Evolutionary conservation across 768 basidiomycete genomes (phyloP), one percentile per base, ranked within the genome.

Genomic region (Phylloporus sp.): DNA sequence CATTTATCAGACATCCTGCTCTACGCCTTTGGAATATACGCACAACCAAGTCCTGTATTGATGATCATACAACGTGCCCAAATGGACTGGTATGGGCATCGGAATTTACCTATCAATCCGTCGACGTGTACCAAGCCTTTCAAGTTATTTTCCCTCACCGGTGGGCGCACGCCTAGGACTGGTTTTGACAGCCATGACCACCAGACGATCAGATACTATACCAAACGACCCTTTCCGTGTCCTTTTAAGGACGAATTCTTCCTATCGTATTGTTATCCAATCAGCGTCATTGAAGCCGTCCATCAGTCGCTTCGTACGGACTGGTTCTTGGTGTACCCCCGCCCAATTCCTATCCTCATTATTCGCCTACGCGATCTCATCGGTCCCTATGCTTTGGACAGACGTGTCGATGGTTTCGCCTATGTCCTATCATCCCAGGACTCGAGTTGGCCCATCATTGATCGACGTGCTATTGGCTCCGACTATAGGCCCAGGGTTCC

Each of bases 261-360:
- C 10, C 3, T 16, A 12, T 27, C 48, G 9, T 50, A 47, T 15
- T 8, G 3, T 12, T 68, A 54, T 42, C 20, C 59, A 0, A 45
- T 62, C 20, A 22, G 29, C 9, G 12, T 45, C 22, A 40, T 67
- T 15, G n/a, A 49, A 20, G 18, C 15, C 16, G 23, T 67, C 11
- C 65, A 53, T 23, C 11, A 11, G 1, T 49, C 47, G 5, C 47
- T 68, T 11, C 7, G 7, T n/a, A 10, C 1, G 2, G 20, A 47
- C 16, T 62, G 55, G 55, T 23, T 3, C 18, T 29, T 12, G 4
- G 62, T 58, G 0, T 52, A 28, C 45, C 67, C 62, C 6, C 0
- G 31, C 1, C 67, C 65, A 3, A 57, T 67, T 5, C 67, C 62
- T 0, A 47, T 53, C 6, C 42, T 67, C 23, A 50, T 69, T 6